These are phyloP conservation scores for Mariannaea elegans DNA, from an alignment of 2,329 filamentous ascomycete species.

Conservation along the genomic window DNA sequence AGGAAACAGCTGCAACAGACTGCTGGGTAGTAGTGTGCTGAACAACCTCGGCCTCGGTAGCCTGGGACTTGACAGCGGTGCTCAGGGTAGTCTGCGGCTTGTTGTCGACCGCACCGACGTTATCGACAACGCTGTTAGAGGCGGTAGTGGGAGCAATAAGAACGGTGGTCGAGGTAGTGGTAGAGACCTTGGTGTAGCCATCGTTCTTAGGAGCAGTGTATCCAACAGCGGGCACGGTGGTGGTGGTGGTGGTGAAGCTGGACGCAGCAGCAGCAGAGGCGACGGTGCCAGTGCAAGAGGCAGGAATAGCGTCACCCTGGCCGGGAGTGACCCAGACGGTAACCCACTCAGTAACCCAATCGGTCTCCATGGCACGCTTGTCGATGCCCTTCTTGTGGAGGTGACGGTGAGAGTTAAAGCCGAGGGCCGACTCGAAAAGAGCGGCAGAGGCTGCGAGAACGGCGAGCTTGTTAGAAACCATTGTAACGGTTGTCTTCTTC, in stretches of 20 bases:
- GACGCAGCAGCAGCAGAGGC: constrained; percentile 31
- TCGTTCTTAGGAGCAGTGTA: constrained; percentile 11
- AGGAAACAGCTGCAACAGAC: constrained; percentile 1
- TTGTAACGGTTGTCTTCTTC: constrained; percentile 39
- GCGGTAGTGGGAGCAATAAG: constrained; percentile 19
- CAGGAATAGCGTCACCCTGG: constrained; percentile 37
- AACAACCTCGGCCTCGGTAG: constrained; percentile 8
- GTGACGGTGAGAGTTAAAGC: constrained; percentile 54
- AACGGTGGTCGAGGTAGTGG: constrained; percentile 23
- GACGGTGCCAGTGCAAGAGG: constrained; percentile 22
- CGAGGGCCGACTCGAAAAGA: constrained; percentile 55
- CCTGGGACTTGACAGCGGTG: constrained; percentile 36
- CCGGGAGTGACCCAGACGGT: constrained; percentile 51
- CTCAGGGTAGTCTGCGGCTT: constrained; percentile 35
- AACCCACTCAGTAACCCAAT: constrained; percentile 52
- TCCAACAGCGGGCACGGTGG: constrained; percentile 14
- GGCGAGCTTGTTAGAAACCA: constrained; percentile 55
- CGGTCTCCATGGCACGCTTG: constrained; percentile 44
- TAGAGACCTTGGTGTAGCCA: constrained; percentile 12
- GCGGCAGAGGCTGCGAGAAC: constrained; percentile 53
- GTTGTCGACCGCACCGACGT: constrained; percentile 12
- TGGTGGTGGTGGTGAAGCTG: background rate
- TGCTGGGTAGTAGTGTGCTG: constrained; percentile 10
- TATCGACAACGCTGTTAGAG: constrained; percentile 13
- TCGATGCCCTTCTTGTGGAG: constrained; percentile 47